Base-by-base conservation (phyloP, 345 rosid species). In the Cardamine chenopodiifolia region DNA sequence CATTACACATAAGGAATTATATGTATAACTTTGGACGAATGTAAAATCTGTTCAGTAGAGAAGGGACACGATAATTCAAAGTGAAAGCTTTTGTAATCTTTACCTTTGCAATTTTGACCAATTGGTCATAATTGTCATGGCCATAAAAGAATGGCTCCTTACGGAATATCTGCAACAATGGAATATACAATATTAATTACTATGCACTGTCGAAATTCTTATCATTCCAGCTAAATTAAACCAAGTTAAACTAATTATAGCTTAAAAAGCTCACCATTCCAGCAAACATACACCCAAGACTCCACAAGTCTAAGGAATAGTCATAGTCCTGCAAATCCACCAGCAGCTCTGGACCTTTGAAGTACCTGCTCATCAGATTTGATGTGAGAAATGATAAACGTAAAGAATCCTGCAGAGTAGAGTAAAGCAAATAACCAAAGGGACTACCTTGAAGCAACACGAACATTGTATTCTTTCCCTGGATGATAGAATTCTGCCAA, bases 71-170 rank as follows among this genome's bases (percentile, higher is more conserved):
- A 66, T 13, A 12, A 57, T 66, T 34, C 59, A 23, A 23, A 23
- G 26, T 31, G 34, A 35, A 55, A 56, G 44, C 60, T 70, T 62
- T 23, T 32, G 3, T 17, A 17, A 70, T 70, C 5, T 2, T 47
- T 84, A 90, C 99, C 97, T 92, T 95, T 52, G 97, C 97, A 57
- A 95, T 90, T 87, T 95, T 92, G 73, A 95, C 97, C 83, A 95
- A 81, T 68, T 95, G 99, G 79, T 95, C 99, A 83, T 94, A 83
- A 74, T 95, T 95, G 83, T 95, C 99, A 83, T 88, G 98, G 64
- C 98, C 98, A 71, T 94, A 91, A 84, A 94, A 94, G 85, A 94
- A 94, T 14, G 99, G 99, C 74, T 95, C 99, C 85, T 95, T 95
- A 2, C 99, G 92, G 76, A 92, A 95, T 85, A 95, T 89, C 99